phyloP scores from a whole-genome alignment of 2,329 filamentous ascomycete genomes.

The Pyrenophora graminea region DNA sequence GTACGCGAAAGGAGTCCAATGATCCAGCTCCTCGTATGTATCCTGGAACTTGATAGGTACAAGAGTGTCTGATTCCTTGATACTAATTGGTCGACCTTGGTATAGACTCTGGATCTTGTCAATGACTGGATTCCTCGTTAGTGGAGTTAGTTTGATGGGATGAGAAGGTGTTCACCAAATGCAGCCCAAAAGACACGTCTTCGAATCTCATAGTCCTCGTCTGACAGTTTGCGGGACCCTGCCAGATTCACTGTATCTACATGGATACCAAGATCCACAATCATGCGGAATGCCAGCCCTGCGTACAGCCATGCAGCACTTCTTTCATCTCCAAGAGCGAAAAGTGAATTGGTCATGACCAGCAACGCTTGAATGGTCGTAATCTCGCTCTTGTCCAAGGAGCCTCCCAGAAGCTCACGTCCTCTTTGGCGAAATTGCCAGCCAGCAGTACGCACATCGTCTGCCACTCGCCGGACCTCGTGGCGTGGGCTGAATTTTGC shows the following conservation, averaged over 20 bases:
- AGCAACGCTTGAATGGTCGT: conserved; percentile 61
- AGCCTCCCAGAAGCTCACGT: conserved; percentile 52
- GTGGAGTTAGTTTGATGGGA: neutral
- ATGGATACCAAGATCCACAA: conserved; percentile 61
- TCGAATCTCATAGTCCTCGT: conserved; percentile 54
- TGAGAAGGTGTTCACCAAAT: conserved; percentile 35
- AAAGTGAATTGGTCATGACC: conserved; percentile 57
- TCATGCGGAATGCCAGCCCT: conserved; percentile 60
- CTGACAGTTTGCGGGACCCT: conserved; percentile 43
- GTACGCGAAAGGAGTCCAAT: conserved; percentile 55
- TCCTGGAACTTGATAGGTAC: conserved; percentile 57
- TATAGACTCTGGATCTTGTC: conserved; percentile 62
- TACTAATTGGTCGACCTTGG: conserved; percentile 56
- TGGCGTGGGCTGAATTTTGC: conserved; percentile 54
- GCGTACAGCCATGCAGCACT: conserved; percentile 63
- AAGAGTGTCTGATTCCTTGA: conserved; percentile 53
- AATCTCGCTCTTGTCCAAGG: conserved; percentile 56
- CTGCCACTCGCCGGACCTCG: conserved; percentile 52
- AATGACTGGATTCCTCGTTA: conserved; percentile 27
- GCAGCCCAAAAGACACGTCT: conserved; percentile 54
- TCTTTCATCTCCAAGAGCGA: conserved; percentile 56
- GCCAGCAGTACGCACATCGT: conserved; percentile 55
- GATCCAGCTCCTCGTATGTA: conserved; percentile 58
- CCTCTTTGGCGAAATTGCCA: conserved; percentile 55
- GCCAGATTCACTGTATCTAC: conserved; percentile 46